Evolutionary conservation across 768 basidiomycete species (phyloP), one percentile per base, ranked within the genome.

Genomic region (Boletus fagicola): DNA sequence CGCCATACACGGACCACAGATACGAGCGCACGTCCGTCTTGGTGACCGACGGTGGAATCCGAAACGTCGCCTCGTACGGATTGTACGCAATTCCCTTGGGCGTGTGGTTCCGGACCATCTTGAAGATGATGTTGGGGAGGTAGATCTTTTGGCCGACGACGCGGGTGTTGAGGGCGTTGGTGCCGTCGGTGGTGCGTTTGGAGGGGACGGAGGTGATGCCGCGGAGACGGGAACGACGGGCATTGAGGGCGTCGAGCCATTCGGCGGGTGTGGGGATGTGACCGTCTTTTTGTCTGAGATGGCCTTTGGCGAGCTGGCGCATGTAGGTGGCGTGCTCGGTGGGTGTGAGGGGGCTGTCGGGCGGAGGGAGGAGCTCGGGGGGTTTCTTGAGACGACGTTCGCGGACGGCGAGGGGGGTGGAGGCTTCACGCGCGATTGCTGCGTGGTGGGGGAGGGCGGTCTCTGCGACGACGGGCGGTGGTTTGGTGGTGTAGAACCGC

Each of bases 31-130:
- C 76, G 75, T 98, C 94, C 55, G 88, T 91, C 75, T 98, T 98
- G 43, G 94, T 97, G 73, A 95, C 79, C 43, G 85, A 88, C 60
- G 84, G 83, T n/a, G 93, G 89, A 40, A 96, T 80, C 54, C 92
- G 90, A 77, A 98, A 96, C 3, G 94, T 98, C 10, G 94, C 94
- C 72, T 94, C 88, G 77, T 88, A 94, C 1, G 94, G 94, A 60
- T 98, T 95, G 78, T 98, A 98, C 1, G 92, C 79, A 62, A 89
- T 76, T 0, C 88, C 90, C 3, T 75, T 72, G 0, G 81, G 85
- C 0, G 92, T 94, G 62, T 87, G 75, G 71, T 98, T 98, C 24
- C 91, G 85, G 44, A 95, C 85, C 55, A 98, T 79, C 55, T 83
- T 81, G 73, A 96, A 87, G 59, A 90, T 72, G 68, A 88, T 79